Evolutionary conservation across 768 basidiomycete genomes (phyloP).

Genomic region (Auriscalpium orientale): DNA sequence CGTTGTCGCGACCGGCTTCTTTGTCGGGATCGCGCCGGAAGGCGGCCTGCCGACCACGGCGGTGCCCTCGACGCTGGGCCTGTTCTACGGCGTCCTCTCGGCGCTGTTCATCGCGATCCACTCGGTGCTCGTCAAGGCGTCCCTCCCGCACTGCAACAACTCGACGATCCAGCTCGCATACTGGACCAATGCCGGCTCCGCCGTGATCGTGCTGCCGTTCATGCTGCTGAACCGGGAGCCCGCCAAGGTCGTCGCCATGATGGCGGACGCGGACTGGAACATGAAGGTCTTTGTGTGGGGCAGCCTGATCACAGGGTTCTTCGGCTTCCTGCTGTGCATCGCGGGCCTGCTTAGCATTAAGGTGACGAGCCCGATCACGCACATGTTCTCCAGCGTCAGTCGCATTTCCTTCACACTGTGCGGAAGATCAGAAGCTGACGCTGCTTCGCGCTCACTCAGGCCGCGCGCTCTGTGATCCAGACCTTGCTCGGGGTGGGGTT

Average conservation of each 20-base stretch:
- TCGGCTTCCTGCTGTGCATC: conserved; percentile 75
- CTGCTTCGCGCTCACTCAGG: conserved; percentile 30
- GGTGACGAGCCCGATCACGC: conserved; percentile 75
- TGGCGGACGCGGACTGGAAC: conserved; percentile 38
- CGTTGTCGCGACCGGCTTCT: conserved; percentile 68
- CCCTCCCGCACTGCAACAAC: conserved; percentile 60
- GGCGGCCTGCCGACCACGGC: conserved; percentile 32
- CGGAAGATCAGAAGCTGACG: neutral
- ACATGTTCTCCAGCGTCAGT: conserved; percentile 77
- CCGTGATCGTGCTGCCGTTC: conserved; percentile 55
- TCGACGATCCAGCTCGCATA: conserved; percentile 69
- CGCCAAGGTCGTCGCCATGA: conserved; percentile 31
- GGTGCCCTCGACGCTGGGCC: conserved; percentile 46
- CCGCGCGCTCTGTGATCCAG: conserved; percentile 77
- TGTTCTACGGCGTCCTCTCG: conserved; percentile 64
- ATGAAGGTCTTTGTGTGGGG: conserved; percentile 54
- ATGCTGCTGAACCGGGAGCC: conserved; percentile 52
- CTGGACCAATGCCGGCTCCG: conserved; percentile 72
- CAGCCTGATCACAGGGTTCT: conserved; percentile 60
- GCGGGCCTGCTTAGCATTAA: conserved; percentile 77
- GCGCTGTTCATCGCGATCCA: conserved; percentile 73
- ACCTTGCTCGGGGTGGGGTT: conserved; percentile 72
- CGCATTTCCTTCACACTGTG: neutral
- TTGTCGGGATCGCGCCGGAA: conserved; percentile 64
- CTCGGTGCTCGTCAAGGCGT: conserved; percentile 66